Evolutionary conservation across 768 basidiomycete genomes (phyloP).

Genomic region (Sistotremastrum niveocremeum): DNA sequence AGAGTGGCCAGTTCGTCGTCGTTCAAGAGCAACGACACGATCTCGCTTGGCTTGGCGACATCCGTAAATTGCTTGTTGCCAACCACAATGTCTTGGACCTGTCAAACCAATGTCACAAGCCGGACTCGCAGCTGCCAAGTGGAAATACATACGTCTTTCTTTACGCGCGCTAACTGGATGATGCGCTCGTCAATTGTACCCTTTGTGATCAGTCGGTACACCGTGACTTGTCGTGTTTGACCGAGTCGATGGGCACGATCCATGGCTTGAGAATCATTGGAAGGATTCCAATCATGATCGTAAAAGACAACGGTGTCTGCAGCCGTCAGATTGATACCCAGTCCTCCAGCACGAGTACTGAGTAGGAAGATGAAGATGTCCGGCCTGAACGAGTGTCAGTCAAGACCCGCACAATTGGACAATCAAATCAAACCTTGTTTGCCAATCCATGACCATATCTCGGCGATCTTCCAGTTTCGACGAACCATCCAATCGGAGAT

Average conservation of each 20-base stretch:
- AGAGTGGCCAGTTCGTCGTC: constrained; percentile 82
- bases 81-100: constrained; percentile 99
- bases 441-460: constrained; percentile 99
- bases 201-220: constrained; percentile 86
- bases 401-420: neutral
- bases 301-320: constrained; percentile 95
- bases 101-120: constrained; percentile 3
- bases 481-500: constrained; percentile 82
- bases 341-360: constrained; percentile 88
- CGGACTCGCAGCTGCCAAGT: neutral
- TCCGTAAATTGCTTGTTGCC: constrained; percentile 94
- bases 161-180: constrained; percentile 86
- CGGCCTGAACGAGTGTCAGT: constrained; percentile 32
- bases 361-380: constrained; percentile 85
- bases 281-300: constrained; percentile 94
- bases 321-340: constrained; percentile 93
- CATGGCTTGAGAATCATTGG: constrained; percentile 97
- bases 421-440: constrained; percentile 57
- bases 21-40: constrained; percentile 86
- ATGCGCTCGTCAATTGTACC: constrained; percentile 97
- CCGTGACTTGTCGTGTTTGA: constrained; percentile 93
- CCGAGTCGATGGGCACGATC: constrained; percentile 94
- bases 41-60: constrained; percentile 89
- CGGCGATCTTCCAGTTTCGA: constrained; percentile 91
- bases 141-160: constrained; percentile 68